Conservation (phyloP, 2,329 filamentous ascomycete species). For the Talaromyces piceae region DNA sequence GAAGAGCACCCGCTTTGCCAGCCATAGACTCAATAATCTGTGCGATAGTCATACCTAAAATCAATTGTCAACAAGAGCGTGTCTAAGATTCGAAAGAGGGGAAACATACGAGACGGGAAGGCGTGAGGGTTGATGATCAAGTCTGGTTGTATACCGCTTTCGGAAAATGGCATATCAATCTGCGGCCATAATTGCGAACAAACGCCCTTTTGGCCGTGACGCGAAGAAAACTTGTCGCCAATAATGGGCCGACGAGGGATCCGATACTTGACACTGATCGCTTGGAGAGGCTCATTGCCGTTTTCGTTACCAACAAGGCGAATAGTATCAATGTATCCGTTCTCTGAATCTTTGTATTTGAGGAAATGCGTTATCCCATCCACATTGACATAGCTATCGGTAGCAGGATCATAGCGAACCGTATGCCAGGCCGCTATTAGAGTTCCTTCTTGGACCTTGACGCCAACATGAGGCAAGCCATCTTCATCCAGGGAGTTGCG, state of each 20-base stretch:
- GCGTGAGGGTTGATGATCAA: slow-evolving; percentile 99
- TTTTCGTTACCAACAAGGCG: slow-evolving; percentile 80
- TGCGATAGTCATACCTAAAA: slow-evolving; percentile 78
- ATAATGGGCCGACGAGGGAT: slow-evolving; percentile 86
- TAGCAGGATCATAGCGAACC: slow-evolving; percentile 65
- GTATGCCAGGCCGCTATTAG: slow-evolving; percentile 84
- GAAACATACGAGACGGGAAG: slow-evolving; percentile 71
- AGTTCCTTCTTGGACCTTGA: slow-evolving; percentile 70
- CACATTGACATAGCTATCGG: slow-evolving; percentile 71
- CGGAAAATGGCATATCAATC: slow-evolving; percentile 91
- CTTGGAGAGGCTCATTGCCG: slow-evolving; percentile 75
- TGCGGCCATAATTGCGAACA: slow-evolving; percentile 92
- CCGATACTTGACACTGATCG: slow-evolving; percentile 85
- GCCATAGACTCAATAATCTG: slow-evolving; percentile 98
- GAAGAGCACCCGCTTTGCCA: slow-evolving; percentile 86
- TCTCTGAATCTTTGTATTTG: slow-evolving; percentile 89
- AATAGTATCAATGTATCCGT: slow-evolving; percentile 85
- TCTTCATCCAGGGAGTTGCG: slow-evolving; percentile 74
- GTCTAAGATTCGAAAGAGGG: not conserved
- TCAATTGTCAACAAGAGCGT: slow-evolving; percentile 2
- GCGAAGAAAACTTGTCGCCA: slow-evolving; percentile 97
- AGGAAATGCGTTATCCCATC: slow-evolving; percentile 81
- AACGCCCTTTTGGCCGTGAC: slow-evolving; percentile 97
- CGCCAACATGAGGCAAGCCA: slow-evolving; percentile 74
- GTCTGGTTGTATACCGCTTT: slow-evolving; percentile 93